Conservation (phyloP, 805 yeast genomes). For the Ogataea angusta region DNA sequence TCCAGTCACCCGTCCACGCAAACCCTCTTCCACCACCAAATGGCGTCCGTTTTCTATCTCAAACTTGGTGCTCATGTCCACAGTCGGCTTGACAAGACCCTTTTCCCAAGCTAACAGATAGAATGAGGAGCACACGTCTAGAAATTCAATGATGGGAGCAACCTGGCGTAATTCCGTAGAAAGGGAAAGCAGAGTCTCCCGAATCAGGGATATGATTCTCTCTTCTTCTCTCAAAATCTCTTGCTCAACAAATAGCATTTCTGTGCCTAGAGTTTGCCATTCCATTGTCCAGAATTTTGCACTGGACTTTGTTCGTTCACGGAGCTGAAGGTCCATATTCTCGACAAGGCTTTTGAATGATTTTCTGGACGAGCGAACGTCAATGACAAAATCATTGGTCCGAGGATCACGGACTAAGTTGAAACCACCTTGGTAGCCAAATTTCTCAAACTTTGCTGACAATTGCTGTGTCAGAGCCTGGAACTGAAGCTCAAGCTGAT, state of each 20-base stretch:
- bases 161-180: slow-evolving; percentile 45
- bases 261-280: slow-evolving; percentile 53
- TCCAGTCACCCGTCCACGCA: slow-evolving; percentile 42
- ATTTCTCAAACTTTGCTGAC: slow-evolving; percentile 6
- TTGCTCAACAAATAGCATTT: slow-evolving; percentile 42
- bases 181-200: slow-evolving; percentile 41
- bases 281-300: slow-evolving; percentile 40
- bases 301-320: slow-evolving; percentile 26
- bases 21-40: slow-evolving; percentile 77
- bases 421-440: slow-evolving; percentile 27
- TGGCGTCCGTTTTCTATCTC: slow-evolving; percentile 72
- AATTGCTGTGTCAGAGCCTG: slow-evolving; percentile 8
- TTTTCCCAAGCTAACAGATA: slow-evolving; percentile 68
- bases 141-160: slow-evolving; percentile 51
- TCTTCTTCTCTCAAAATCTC: slow-evolving; percentile 56
- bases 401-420: slow-evolving; percentile 26
- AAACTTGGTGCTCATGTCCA: slow-evolving; percentile 47
- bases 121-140: slow-evolving; percentile 75
- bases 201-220: slow-evolving; percentile 46
- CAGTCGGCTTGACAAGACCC: slow-evolving; percentile 60
- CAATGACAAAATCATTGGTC: slow-evolving; percentile 27
- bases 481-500: slow-evolving; percentile 13
- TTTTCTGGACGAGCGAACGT: slow-evolving; percentile 27
- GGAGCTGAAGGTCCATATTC: slow-evolving; percentile 11
- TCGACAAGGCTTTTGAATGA: slow-evolving; percentile 10